A percentile compares a stretch with the other conserved stretches of the same genome.
Evolutionary conservation across 768 basidiomycete species (phyloP).

Genomic region (Kockovaella imperatae): DNA sequence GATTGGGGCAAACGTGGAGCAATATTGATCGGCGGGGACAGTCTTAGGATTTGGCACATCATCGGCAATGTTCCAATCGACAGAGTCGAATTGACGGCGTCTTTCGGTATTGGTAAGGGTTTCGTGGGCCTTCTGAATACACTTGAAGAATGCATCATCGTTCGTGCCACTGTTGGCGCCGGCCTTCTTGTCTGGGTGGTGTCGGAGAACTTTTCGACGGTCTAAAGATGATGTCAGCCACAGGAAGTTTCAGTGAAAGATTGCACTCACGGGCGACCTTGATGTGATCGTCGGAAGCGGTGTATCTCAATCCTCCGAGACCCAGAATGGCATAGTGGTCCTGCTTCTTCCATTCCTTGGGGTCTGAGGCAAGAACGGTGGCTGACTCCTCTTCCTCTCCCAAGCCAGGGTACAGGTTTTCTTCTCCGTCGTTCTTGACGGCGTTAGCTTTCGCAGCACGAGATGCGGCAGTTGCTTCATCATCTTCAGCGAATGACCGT

Average conservation of each 20-base stretch:
- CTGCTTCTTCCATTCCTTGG: slow-evolving; percentile 99
- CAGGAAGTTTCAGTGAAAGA: background rate
- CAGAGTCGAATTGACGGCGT: slow-evolving; percentile 91
- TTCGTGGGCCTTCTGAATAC: slow-evolving; percentile 97
- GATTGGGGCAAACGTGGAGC: slow-evolving; percentile 65
- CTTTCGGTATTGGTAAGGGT: slow-evolving; percentile 78
- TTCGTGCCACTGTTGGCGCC: slow-evolving; percentile 71
- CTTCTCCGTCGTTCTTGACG: slow-evolving; percentile 50
- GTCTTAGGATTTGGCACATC: slow-evolving; percentile 51
- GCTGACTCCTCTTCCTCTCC: slow-evolving; percentile 79
- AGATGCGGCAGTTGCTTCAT: slow-evolving; percentile 57
- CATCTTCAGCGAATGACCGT: slow-evolving; percentile 74
- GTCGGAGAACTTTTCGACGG: slow-evolving; percentile 96
- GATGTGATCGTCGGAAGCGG: slow-evolving; percentile 82
- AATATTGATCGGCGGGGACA: slow-evolving; percentile 56
- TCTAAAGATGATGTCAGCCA: slow-evolving; percentile 50
- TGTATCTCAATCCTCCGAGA: slow-evolving; percentile 78
- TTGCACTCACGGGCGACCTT: slow-evolving; percentile 91
- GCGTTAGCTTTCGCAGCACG: slow-evolving; percentile 50
- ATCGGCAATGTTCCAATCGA: slow-evolving; percentile 78
- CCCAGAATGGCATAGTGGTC: slow-evolving; percentile 97
- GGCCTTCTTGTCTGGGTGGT: slow-evolving; percentile 96
- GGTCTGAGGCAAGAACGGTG: slow-evolving; percentile 67
- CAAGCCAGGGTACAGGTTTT: slow-evolving; percentile 81
- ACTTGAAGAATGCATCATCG: slow-evolving; percentile 99